phyloP scores from a whole-genome alignment of 805 yeast genomes.

The Kodamaea kakaduensis region DNA sequence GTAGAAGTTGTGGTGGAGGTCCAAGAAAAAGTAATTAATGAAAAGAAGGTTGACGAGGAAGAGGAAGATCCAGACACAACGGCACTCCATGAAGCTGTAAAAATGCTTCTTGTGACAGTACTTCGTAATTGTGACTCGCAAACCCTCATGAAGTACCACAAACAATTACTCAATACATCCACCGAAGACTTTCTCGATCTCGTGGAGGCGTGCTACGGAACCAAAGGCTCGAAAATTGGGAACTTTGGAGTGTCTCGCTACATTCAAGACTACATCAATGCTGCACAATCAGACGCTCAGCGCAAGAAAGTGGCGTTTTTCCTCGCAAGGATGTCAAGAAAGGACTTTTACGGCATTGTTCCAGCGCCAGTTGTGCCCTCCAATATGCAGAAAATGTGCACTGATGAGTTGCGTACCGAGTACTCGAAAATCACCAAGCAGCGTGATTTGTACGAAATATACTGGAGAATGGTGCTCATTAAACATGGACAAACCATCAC shows the following conservation, averaged over 20 bases:
- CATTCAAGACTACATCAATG: conserved; percentile 46
- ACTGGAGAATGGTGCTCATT: conserved; percentile 50
- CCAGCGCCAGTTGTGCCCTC: conserved; percentile 23
- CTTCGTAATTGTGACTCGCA: conserved; percentile 54
- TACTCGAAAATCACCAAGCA: conserved; percentile 8
- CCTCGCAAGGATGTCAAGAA: conserved; percentile 14
- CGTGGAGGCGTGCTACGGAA: conserved; percentile 41
- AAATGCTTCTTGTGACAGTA: conserved; percentile 46
- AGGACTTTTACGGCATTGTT: conserved; percentile 10
- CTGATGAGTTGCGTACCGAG: conserved; percentile 10
- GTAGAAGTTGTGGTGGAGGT: conserved; percentile 20
- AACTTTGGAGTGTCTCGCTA: conserved; percentile 41
- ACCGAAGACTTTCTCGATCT: conserved; percentile 39
- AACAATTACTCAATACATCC: conserved; percentile 39
- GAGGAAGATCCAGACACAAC: conserved; percentile 5
- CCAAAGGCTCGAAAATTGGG: conserved; percentile 43
- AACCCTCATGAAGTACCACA: conserved; percentile 46
- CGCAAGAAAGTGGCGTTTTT: conserved; percentile 29
- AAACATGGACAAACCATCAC: conserved; percentile 27
- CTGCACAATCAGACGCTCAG: conserved; percentile 15
- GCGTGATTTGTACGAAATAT: conserved; percentile 32
- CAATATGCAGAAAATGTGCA: conserved; percentile 22
- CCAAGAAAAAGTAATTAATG: conserved; percentile 17
- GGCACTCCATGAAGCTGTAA: conserved; percentile 25
- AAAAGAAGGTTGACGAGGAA: neutral